These are phyloP conservation scores for Monosporascus sp. DNA, from an alignment of 2,329 filamentous ascomycete genomes.

Conservation along the genomic window DNA sequence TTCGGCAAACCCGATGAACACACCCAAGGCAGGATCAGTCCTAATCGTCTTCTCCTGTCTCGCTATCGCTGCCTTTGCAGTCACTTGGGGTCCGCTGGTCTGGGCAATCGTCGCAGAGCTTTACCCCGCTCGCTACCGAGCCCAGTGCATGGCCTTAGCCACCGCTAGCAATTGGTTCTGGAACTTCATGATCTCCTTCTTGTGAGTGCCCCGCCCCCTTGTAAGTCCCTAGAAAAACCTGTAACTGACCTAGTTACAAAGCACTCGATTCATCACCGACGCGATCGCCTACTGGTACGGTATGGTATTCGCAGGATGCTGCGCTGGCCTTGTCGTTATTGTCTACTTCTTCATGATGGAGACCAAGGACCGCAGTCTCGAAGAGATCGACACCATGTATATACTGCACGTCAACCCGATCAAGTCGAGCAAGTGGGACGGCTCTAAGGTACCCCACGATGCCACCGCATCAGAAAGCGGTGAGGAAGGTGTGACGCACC, in stretches of 20 bases:
- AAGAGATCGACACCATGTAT: slow-evolving; percentile 78
- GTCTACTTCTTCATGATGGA: slow-evolving; percentile 76
- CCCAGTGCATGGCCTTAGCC: slow-evolving; percentile 49
- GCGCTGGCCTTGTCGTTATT: slow-evolving; percentile 55
- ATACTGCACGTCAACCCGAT: slow-evolving; percentile 45
- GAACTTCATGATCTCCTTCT: slow-evolving; percentile 56
- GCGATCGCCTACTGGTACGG: slow-evolving; percentile 66
- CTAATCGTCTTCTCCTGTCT: slow-evolving; percentile 66
- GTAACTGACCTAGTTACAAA: slow-evolving; percentile 17
- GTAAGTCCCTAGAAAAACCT: background rate
- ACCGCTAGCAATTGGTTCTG: slow-evolving; percentile 58
- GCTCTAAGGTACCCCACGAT: slow-evolving; percentile 20
- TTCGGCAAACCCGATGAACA: slow-evolving; percentile 34
- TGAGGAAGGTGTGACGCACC: background rate
- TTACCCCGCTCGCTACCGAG: slow-evolving; percentile 54
- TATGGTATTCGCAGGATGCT: slow-evolving; percentile 66
- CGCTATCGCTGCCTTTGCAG: slow-evolving; percentile 63
- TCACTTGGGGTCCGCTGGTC: slow-evolving; percentile 64
- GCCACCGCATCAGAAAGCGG: background rate
- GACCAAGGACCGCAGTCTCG: slow-evolving; percentile 64
- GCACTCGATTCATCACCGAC: slow-evolving; percentile 67
- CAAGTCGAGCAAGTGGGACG: slow-evolving; percentile 35
- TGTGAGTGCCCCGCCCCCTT: slow-evolving; percentile 27
- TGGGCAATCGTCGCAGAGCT: slow-evolving; percentile 63
- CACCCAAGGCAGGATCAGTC: slow-evolving; percentile 46